Percentiles rank a stretch among this genome's conserved stretches.
Conservation (phyloP, 2,329 filamentous ascomycete genomes). For the Penicillium sp. region DNA sequence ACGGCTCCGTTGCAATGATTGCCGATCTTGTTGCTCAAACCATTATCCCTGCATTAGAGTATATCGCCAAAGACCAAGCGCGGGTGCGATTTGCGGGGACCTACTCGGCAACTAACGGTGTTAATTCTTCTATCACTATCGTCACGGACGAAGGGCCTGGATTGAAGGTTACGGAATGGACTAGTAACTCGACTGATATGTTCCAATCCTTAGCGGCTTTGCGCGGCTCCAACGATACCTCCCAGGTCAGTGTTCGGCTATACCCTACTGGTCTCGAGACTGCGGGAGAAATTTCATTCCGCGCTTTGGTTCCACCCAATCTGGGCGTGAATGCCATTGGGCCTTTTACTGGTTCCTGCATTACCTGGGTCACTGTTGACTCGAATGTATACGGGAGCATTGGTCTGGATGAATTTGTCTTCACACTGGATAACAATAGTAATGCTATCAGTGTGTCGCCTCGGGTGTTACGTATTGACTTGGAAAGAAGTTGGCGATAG, state of each 20-base stretch:
- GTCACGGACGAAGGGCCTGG: constrained; percentile 25
- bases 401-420: constrained; percentile 6
- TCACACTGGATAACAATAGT: not conserved
- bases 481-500: not conserved
- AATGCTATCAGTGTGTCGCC: constrained; percentile 2
- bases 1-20: constrained; percentile 8
- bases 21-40: constrained; percentile 21
- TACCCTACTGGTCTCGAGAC: constrained; percentile 29
- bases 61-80: constrained; percentile 28
- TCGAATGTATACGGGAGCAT: constrained; percentile 3
- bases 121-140: constrained; percentile 25
- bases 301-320: constrained; percentile 19
- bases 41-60: constrained; percentile 25
- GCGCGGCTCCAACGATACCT: constrained; percentile 2
- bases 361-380: constrained; percentile 3
- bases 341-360: not conserved
- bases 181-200: constrained; percentile 25
- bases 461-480: not conserved
- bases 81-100: constrained; percentile 20
- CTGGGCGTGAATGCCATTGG: constrained; percentile 6
- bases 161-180: constrained; percentile 23
- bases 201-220: constrained; percentile 16
- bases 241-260: constrained; percentile 23
- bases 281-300: constrained; percentile 19
- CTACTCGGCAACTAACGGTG: constrained; percentile 8